Base-by-base conservation (phyloP, 1,284 basidiomycete species). In the Ganoderma resinaceum region DNA sequence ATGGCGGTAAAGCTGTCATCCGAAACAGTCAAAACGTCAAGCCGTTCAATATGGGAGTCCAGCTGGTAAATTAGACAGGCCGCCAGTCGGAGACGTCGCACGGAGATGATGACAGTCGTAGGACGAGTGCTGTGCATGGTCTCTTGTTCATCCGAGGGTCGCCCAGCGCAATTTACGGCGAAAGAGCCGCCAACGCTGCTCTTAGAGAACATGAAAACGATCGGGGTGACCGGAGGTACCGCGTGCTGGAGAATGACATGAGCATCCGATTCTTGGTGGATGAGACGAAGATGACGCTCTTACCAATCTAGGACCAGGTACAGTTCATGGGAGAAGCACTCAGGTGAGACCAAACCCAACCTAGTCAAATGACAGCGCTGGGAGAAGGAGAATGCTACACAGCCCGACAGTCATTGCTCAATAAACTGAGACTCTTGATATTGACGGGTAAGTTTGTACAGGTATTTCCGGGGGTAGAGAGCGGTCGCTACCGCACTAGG, bases 1-100 rank as follows among this genome's bases (percentile, higher is more conserved):
- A 60, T 64, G 71, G 72, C 72, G 67, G 73, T 74, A 73, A 69
- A 63, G 65, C 64, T 69, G 72, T 68, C 75, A 76, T 46, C 37
- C 62, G 64, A 68, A 65, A 70, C 67, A 65, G 69, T 70, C 69
- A 67, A 67, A 63, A 67, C 61, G 37, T 62, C 58, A 64, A 46
- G 18, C 46, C 31, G 61, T 35, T 59, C 61, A 67, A 67, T 38
- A 59, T 67, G 64, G 64, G 65, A 68, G 66, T 58, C 61, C 66
- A 63, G 69, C 67, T 65, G 38, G 66, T 68, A 68, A 70, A 70
- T 72, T 68, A 63, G 68, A 72, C 69, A 72, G 71, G 60, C 9
- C 37, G 67, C 61, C 63, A 66, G 69, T 65, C 71, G 68, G 66
- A 52, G 49, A 72, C 68, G 71, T 70, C 69, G 62, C 26, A 53